Percentiles rank a stretch among this genome's conserved stretches.
Evolutionary conservation across 2,329 filamentous ascomycete genomes (phyloP).

Genomic region (Apiospora marii): DNA sequence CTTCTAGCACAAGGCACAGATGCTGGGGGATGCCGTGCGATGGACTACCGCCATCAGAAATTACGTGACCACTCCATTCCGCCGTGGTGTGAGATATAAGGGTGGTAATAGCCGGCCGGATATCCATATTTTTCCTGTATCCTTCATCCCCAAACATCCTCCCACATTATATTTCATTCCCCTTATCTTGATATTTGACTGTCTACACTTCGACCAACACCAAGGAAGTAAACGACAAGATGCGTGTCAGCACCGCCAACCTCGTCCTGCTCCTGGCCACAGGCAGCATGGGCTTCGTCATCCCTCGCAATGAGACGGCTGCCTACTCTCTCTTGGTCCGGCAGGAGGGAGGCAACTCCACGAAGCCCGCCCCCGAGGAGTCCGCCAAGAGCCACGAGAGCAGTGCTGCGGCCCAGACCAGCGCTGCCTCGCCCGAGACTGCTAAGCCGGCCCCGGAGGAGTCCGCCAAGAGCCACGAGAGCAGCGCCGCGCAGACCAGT

Average conservation of each 20-base stretch:
- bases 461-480: background rate
- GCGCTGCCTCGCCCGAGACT: background rate
- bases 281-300: constrained; percentile 4
- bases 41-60: background rate
- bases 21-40: background rate
- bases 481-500: background rate
- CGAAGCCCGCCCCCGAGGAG: background rate
- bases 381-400: background rate
- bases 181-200: background rate
- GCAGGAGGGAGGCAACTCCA: background rate
- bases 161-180: background rate
- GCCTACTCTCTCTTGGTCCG: background rate
- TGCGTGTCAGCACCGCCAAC: constrained; percentile 17
- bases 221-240: background rate
- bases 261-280: background rate
- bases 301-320: background rate
- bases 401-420: background rate
- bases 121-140: background rate
- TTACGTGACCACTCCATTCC: background rate
- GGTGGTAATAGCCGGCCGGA: background rate
- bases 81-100: background rate
- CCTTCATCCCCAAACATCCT: background rate
- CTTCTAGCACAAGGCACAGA: background rate
- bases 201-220: background rate
- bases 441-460: background rate